Conservation (phyloP, 495 filamentous ascomycete species). For the Daldinia grandis region DNA sequence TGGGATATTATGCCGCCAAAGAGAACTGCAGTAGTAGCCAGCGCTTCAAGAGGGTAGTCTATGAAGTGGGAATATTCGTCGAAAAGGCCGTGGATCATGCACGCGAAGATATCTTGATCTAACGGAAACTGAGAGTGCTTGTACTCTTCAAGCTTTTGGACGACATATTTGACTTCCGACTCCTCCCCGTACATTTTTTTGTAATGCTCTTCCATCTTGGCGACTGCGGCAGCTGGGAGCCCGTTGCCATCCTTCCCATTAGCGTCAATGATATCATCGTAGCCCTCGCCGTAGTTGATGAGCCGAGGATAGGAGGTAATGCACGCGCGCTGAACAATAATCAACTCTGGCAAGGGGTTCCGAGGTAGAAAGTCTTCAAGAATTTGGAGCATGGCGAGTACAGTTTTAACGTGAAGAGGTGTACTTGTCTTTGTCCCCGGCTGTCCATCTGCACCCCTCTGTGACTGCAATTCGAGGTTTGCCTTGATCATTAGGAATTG, state of each 20-base stretch:
- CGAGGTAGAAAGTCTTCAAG: constrained; percentile 69
- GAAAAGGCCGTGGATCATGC: constrained; percentile 98
- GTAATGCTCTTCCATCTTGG: constrained; percentile 94
- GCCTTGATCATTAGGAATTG: constrained; percentile 85
- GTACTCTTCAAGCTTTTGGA: constrained; percentile 81
- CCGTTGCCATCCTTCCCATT: constrained; percentile 82
- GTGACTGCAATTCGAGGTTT: constrained; percentile 76
- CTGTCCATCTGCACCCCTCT: constrained; percentile 65
- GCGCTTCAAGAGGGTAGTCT: constrained; percentile 90
- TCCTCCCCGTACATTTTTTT: constrained; percentile 95
- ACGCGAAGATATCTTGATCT: constrained; percentile 94
- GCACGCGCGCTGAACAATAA: constrained; percentile 78
- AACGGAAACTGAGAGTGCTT: constrained; percentile 83
- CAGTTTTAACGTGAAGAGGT: constrained; percentile 82
- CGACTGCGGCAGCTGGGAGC: constrained; percentile 78
- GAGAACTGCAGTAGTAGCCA: constrained; percentile 93
- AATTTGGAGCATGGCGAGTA: constrained; percentile 80
- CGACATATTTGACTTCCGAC: constrained; percentile 78
- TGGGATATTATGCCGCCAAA: constrained; percentile 97
- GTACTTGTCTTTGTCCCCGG: constrained; percentile 52
- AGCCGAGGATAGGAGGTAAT: constrained; percentile 94
- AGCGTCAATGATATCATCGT: constrained; percentile 85
- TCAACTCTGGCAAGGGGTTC: constrained; percentile 58
- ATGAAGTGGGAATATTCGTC: constrained; percentile 96
- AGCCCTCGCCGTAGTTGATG: constrained; percentile 94